Base-by-base conservation (phyloP, 2,329 filamentous ascomycete species). In the Aschersonia sp. region DNA sequence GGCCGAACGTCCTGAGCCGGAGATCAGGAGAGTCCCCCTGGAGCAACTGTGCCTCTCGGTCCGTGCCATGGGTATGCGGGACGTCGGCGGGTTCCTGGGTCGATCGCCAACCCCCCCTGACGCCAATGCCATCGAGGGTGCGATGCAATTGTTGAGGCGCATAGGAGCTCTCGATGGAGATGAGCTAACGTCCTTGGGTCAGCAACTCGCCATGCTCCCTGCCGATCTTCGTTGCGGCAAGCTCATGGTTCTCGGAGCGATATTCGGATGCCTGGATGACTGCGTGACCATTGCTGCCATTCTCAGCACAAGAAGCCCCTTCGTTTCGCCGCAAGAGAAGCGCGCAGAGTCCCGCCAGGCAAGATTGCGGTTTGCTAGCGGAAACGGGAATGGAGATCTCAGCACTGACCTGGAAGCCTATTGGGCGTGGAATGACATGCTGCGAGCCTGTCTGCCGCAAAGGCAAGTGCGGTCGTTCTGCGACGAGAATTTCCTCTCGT, bases 41-140 rank as follows among this genome's bases (percentile, higher is more conserved):
- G 92, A 98, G 63, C 91, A 97, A 59, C 77, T 97, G 30, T 97
- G 91, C 61, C 73, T 98, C 4, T 94, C 89, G 0, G 92, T 98
- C 43, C 85, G 92, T 52, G 89, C 91, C 20, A 97, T 97, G 89
- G 91, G 89, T 1, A 84, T 94, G 49, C 74, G 77, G 46, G 85
- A 96, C 55, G 85, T 97, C 1, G 76, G 80, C 4, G 70, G 68
- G 3, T 98, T 98, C 66, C 74, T 98, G 9, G 82, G 82, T 1
- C 83, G 86, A 45, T 92, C 91, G 0, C 79, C 95, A 6, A 96
- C 91, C 1, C 92, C 92, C 0, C 92, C 92, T 0, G 87, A 88
- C 51, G 84, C 78, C 31, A 72, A 84, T 2, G 91, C 92, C 9
- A 87, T 98, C 20, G 85, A 92, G 55, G 87, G 85, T 12, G 92